Evolutionary conservation across 1,284 basidiomycete genomes (phyloP).

Genomic region (Apiotrichum porosum): DNA sequence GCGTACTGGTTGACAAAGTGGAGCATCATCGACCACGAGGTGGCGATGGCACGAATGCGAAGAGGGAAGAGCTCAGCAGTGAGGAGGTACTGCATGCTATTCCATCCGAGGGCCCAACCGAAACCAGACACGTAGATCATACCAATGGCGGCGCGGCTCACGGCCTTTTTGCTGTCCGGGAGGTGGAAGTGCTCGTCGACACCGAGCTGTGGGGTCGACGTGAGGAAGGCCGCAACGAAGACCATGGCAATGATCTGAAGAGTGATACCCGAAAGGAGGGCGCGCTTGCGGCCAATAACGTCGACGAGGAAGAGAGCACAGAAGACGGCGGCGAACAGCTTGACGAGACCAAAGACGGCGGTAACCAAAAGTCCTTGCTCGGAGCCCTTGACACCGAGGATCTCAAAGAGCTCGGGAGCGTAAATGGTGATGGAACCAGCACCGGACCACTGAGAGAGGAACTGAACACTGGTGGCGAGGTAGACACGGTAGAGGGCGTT

Average conservation of each 20-base stretch:
- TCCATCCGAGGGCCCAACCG: slow-evolving; percentile 9
- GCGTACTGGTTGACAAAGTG: slow-evolving; percentile 11
- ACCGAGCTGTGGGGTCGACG: slow-evolving; percentile 2
- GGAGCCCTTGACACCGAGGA: slow-evolving; percentile 8
- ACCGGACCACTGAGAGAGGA: slow-evolving; percentile 14
- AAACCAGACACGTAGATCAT: slow-evolving; percentile 14
- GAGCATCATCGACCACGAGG: slow-evolving; percentile 4
- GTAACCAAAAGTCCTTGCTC: slow-evolving; percentile 8
- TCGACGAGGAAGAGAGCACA: slow-evolving; percentile 15
- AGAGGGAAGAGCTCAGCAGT: slow-evolving; percentile 13
- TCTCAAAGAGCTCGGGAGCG: slow-evolving; percentile 8
- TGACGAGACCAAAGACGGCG: slow-evolving; percentile 12
- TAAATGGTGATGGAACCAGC: slow-evolving; percentile 15
- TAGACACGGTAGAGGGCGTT: slow-evolving; percentile 6
- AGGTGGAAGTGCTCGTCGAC: slow-evolving; percentile 2
- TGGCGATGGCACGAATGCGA: slow-evolving; percentile 6
- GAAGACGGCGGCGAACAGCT: slow-evolving; percentile 7
- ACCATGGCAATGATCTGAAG: slow-evolving; percentile 10
- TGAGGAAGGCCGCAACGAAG: slow-evolving; percentile 10
- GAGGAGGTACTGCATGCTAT: slow-evolving; percentile 7
- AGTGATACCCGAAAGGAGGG: slow-evolving; percentile 7
- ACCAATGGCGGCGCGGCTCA: slow-evolving; percentile 2
- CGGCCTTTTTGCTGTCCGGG: not conserved
- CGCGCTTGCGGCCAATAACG: slow-evolving; percentile 13
- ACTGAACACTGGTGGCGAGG: slow-evolving; percentile 8